phyloP scores from a whole-genome alignment of 2,329 filamentous ascomycete species.

The Fusarium nygamai region DNA sequence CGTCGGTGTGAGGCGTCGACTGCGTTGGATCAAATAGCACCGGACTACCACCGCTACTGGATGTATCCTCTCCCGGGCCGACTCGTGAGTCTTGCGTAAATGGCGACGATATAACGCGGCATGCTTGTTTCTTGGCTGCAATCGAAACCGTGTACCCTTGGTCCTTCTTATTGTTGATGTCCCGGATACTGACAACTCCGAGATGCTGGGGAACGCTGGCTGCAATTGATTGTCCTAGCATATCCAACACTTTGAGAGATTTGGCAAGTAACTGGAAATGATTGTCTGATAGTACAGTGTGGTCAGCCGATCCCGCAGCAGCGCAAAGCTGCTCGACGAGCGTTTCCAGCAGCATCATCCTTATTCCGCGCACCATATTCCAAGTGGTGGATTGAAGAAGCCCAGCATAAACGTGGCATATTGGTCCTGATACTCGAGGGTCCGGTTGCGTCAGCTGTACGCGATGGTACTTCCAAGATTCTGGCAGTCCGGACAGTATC shows the following conservation, averaged over 20 bases:
- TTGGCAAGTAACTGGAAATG: slow-evolving; percentile 51
- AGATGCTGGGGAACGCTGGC: slow-evolving; percentile 62
- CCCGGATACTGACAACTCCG: slow-evolving; percentile 56
- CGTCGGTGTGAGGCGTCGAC: slow-evolving; percentile 46
- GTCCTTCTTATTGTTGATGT: slow-evolving; percentile 42
- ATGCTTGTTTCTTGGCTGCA: slow-evolving; percentile 43
- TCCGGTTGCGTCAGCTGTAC: slow-evolving; percentile 53
- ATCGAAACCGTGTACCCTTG: slow-evolving; percentile 39
- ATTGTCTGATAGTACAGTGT: slow-evolving; percentile 43
- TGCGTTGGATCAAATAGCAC: slow-evolving; percentile 55
- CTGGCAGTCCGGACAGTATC: slow-evolving; percentile 52
- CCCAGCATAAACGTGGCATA: slow-evolving; percentile 59
- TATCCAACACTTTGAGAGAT: slow-evolving; percentile 51
- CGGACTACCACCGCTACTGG: slow-evolving; percentile 38
- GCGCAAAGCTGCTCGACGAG: slow-evolving; percentile 55
- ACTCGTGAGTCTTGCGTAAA: slow-evolving; percentile 26
- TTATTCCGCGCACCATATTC: slow-evolving; percentile 58
- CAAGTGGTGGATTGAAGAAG: slow-evolving; percentile 58
- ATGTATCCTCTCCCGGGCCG: slow-evolving; percentile 28
- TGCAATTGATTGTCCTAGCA: slow-evolving; percentile 54
- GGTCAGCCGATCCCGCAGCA: slow-evolving; percentile 16
- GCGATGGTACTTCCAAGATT: slow-evolving; percentile 54
- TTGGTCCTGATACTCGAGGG: slow-evolving; percentile 53
- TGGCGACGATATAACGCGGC: slow-evolving; percentile 44
- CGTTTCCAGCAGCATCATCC: slow-evolving; percentile 60